Percentiles rank a stretch among this genome's conserved stretches.
Evolutionary conservation across 192 early-diverging fungal genomes (phyloP).

Genomic region (Haplosporangium gracile): DNA sequence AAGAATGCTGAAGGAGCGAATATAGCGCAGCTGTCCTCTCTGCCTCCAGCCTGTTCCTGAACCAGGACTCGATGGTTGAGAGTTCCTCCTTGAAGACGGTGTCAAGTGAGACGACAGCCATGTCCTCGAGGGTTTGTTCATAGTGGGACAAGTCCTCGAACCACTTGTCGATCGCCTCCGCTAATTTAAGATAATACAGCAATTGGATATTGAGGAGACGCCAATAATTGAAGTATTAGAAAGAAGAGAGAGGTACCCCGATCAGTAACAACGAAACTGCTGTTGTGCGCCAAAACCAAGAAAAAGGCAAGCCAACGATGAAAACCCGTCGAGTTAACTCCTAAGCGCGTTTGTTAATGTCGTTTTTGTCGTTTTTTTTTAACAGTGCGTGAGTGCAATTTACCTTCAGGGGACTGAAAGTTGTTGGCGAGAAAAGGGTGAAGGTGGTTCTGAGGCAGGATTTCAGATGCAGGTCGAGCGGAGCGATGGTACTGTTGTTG

Average conservation of each 20-base stretch:
- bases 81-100: slow-evolving; percentile 92
- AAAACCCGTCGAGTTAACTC: not conserved
- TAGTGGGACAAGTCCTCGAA: slow-evolving; percentile 93
- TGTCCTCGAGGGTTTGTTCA: slow-evolving; percentile 92
- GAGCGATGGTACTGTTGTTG: slow-evolving; percentile 44
- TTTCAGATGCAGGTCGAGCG: slow-evolving; percentile 48
- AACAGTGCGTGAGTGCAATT: not conserved
- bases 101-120: slow-evolving; percentile 85
- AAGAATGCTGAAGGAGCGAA: slow-evolving; percentile 90
- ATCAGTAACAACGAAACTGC: not conserved
- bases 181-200: slow-evolving; percentile 13
- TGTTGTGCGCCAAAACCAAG: not conserved
- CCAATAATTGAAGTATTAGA: not conserved
- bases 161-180: slow-evolving; percentile 88
- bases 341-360: too few relatives aligned
- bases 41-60: slow-evolving; percentile 87
- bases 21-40: slow-evolving; percentile 95
- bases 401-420: slow-evolving; percentile 56
- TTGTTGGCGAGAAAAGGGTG: slow-evolving; percentile 39
- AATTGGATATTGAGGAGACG: not conserved
- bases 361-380: not conserved
- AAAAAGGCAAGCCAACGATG: not conserved
- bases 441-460: slow-evolving; percentile 42
- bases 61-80: slow-evolving; percentile 95
- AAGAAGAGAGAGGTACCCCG: slow-evolving; percentile 3